Percentiles rank a stretch among this genome's conserved stretches.
phyloP scores from a whole-genome alignment of 2,329 filamentous ascomycete species.

The Ilyonectria robusta region DNA sequence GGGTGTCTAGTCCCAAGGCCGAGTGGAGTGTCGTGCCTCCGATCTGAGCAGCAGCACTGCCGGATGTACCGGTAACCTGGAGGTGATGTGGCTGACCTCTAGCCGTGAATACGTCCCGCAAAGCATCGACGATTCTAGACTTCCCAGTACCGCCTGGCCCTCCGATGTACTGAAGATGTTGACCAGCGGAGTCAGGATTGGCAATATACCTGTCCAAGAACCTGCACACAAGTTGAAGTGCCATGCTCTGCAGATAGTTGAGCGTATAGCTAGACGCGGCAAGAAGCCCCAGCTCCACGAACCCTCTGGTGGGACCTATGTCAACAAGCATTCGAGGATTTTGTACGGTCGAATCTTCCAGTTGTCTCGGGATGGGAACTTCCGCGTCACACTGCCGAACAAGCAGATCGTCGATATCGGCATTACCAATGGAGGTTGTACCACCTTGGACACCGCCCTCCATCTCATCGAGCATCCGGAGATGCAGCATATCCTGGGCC shows the following conservation, averaged over 20 bases:
- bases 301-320: neutral
- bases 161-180: conserved; percentile 21
- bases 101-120: conserved; percentile 9
- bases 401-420: neutral
- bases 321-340: conserved; percentile 24
- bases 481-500: neutral
- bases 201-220: conserved; percentile 23
- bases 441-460: neutral
- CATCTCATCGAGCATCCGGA: neutral
- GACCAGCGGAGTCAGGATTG: conserved; percentile 14
- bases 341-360: neutral
- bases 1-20: neutral
- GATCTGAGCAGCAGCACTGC: neutral
- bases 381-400: neutral
- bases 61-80: conserved; percentile 13
- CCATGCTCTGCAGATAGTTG: conserved; percentile 24
- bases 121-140: neutral
- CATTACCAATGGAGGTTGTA: neutral
- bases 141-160: conserved; percentile 18
- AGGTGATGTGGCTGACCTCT: conserved; percentile 18
- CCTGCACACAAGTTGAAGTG: conserved; percentile 21
- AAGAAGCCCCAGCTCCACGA: conserved; percentile 10
- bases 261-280: conserved; percentile 20
- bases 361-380: neutral
- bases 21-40: conserved; percentile 14